A percentile compares a stretch with the other conserved stretches of the same genome.
These are phyloP conservation scores for Neurospora sublineolata DNA, from an alignment of 495 filamentous ascomycete species.

Conservation along the genomic window DNA sequence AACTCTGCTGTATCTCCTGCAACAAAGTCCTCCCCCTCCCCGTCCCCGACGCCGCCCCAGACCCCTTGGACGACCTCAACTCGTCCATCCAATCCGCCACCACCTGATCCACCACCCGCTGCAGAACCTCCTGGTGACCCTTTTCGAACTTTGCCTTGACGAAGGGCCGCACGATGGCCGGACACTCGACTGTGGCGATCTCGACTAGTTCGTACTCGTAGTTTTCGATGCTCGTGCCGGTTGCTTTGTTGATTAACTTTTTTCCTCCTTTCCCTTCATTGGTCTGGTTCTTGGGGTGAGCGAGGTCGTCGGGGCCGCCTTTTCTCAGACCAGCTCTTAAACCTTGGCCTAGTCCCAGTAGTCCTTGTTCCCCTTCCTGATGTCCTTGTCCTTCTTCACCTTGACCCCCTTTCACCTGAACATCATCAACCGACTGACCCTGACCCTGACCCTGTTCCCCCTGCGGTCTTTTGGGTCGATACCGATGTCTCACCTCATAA, in stretches of 20 bases:
- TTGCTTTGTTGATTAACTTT: not conserved
- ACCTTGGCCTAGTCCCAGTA: not conserved
- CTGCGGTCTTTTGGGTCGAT: too few species aligned
- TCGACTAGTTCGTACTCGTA: conserved; percentile 25
- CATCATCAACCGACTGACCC: too few species aligned
- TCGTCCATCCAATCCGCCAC: not conserved
- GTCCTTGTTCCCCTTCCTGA: not conserved
- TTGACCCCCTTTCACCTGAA: not conserved
- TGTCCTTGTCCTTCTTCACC: conserved; percentile 1
- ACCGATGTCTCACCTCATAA: conserved; percentile 21
- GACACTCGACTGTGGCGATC: conserved; percentile 19
- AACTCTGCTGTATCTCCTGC: not conserved
- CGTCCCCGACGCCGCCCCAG: not conserved
- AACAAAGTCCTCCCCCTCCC: not conserved
- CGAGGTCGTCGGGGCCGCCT: not conserved
- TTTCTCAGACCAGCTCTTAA: not conserved
- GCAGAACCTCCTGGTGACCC: conserved; percentile 17
- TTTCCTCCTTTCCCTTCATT: too few species aligned
- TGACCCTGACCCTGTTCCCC: too few species aligned
- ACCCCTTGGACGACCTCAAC: not conserved
- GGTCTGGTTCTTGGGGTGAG: too few species aligned
- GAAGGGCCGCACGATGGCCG: conserved; percentile 19
- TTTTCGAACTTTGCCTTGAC: conserved; percentile 17
- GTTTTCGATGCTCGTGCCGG: not conserved
- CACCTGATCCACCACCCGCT: conserved; percentile 12